Base-by-base conservation (phyloP, 208 protist species). In the Leishmania braziliensis region DNA sequence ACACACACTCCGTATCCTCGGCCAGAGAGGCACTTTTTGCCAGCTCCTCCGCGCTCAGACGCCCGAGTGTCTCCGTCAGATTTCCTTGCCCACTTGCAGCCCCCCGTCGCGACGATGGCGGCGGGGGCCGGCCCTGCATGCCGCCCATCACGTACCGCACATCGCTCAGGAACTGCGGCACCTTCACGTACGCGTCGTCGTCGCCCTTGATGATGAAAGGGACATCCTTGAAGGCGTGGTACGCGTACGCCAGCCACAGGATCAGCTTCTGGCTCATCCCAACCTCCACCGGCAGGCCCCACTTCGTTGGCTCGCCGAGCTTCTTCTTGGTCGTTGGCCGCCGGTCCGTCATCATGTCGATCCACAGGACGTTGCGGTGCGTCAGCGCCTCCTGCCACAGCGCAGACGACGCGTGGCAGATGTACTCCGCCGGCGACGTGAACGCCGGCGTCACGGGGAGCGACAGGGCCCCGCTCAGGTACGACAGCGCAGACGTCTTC, bases 161-260 rank as follows among this genome's bases (percentile, higher is more conserved):
- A 71, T 90, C 89, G 46, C 80, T 66, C 69, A 92, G 78, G 65
- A 85, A 88, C 80, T 92, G 87, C 79, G 89, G 89, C 80, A 93
- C 87, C 73, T 84, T 86, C 62, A 90, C 12, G 65, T 89, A 93
- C 48, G 80, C 79, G 74, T 93, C 89, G 79, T 93, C 89, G 69
- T 93, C 89, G n/a, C 85, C 83, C 74, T 91, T 93, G 46, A 81
- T 81, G 65, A 93, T 69, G 81, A 85, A 93, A 14, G 69, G 63
- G 33, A 85, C 85, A 20, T 81, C 68, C 39, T 72, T 79, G 74
- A 91, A 93, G 3, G 81, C 46, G 65, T 80, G 69, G 77, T 91
- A 83, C 68, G 84, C 84, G 66, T 89, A 84, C 9, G 83, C 36
- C 69, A 90, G 84, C 87, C 85, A 90, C 46, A 89, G 63, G 56